Evolutionary conservation across 345 rosid species (phyloP).

Genomic region (Microcos paniculata): DNA sequence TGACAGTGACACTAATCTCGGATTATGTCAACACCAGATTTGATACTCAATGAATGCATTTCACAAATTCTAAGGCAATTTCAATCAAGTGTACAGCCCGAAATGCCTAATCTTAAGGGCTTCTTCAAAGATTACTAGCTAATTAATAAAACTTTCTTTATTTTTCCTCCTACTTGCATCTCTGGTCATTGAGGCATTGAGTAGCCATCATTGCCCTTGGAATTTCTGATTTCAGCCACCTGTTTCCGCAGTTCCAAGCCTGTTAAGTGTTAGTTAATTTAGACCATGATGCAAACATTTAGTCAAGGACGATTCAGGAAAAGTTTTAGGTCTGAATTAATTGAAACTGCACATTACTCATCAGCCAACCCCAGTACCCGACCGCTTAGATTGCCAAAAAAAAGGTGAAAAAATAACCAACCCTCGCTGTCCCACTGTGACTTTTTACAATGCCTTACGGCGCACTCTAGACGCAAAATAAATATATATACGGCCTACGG

Average conservation of each 20-base stretch:
- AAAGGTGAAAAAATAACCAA: not conserved
- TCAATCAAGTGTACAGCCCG: too few species aligned
- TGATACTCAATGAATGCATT: too few species aligned
- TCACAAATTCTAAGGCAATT: too few species aligned
- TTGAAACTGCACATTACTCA: too few species aligned
- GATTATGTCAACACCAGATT: too few species aligned
- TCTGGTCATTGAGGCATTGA: not conserved
- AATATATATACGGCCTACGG: not conserved
- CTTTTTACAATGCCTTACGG: not conserved
- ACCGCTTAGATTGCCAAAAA: not conserved
- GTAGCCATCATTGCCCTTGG: not conserved
- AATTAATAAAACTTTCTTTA: not conserved
- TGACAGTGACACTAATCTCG: not conserved
- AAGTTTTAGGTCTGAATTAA: not conserved
- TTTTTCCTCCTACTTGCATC: not conserved
- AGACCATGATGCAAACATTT: too few species aligned
- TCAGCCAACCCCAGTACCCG: slow-evolving; percentile 4
- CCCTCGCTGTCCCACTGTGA: not conserved
- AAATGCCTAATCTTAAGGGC: not conserved
- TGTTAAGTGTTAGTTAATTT: not conserved
- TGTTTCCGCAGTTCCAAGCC: not conserved
- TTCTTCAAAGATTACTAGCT: not conserved
- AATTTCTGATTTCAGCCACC: too few species aligned
- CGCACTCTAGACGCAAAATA: not conserved
- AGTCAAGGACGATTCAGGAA: not conserved